A percentile compares a stretch with the other conserved stretches of the same genome.
Conservation (phyloP, 495 filamentous ascomycete species). For the Chaetomium cochliodes region DNA sequence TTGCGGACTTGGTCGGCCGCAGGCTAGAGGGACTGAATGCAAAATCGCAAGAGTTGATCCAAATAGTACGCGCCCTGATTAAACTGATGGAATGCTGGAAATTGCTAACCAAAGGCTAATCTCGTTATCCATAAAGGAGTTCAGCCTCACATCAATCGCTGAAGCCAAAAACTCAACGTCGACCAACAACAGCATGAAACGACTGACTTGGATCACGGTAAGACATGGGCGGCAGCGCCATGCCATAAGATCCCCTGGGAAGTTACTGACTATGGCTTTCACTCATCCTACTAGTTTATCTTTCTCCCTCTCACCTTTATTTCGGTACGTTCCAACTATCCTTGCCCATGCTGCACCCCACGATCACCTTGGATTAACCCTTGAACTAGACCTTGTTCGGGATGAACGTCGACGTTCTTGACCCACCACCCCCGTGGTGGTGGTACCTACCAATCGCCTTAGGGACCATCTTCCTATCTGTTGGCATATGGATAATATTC, state of each 20-base stretch:
- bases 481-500: neutral
- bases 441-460: neutral
- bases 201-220: conserved; percentile 3
- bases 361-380: too few species aligned
- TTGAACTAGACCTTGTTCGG: neutral
- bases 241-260: neutral
- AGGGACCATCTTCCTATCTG: neutral
- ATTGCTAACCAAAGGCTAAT: too few species aligned
- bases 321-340: neutral
- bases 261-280: neutral
- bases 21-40: too few species aligned
- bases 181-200: conserved; percentile 4
- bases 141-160: conserved; percentile 4
- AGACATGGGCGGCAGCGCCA: neutral
- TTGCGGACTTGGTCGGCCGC: too few species aligned
- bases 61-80: too few species aligned
- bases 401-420: conserved; percentile 1
- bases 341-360: neutral
- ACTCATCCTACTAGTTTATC: neutral
- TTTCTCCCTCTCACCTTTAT: conserved; percentile 3
- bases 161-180: neutral
- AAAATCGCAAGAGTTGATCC: too few species aligned
- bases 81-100: too few species aligned
- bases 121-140: neutral
- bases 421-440: neutral